These are phyloP conservation scores for Nigrograna mackinnonii DNA, from an alignment of 2,329 filamentous ascomycete species.

Conservation along the genomic window DNA sequence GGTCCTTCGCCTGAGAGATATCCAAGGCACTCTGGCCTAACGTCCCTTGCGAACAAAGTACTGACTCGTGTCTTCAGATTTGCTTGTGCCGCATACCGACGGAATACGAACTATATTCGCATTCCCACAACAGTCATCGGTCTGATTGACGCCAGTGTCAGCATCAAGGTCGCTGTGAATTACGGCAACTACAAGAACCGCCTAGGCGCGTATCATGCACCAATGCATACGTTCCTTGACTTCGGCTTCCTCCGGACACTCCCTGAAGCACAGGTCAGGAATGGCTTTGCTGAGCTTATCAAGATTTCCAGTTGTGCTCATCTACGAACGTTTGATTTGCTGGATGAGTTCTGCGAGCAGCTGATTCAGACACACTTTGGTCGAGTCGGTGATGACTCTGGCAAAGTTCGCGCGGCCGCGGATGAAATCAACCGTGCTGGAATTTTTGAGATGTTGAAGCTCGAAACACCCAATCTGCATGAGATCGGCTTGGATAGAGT, in stretches of 20 bases:
- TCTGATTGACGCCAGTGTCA: conserved; percentile 74
- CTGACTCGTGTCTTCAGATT: conserved; percentile 31
- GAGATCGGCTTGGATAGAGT: conserved; percentile 74
- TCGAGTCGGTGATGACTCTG: conserved; percentile 58
- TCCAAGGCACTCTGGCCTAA: conserved; percentile 55
- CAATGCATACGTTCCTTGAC: conserved; percentile 73
- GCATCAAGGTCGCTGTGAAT: conserved; percentile 79
- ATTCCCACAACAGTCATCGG: conserved; percentile 76
- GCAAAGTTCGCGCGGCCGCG: conserved; percentile 63
- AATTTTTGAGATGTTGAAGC: conserved; percentile 73
- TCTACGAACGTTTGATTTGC: conserved; percentile 65
- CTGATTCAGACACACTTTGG: conserved; percentile 69
- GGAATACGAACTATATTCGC: conserved; percentile 75
- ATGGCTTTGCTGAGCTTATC: conserved; percentile 75
- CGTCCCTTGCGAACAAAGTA: conserved; percentile 14
- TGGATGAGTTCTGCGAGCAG: conserved; percentile 71
- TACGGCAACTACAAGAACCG: conserved; percentile 78
- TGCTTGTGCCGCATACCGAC: conserved; percentile 71
- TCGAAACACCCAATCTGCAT: conserved; percentile 74
- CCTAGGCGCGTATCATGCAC: conserved; percentile 73
- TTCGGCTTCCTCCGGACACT: conserved; percentile 73
- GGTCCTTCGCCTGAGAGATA: conserved; percentile 45
- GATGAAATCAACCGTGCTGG: conserved; percentile 71
- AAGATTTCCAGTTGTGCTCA: conserved; percentile 76
- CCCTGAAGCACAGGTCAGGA: conserved; percentile 69